Percentiles rank a stretch among this genome's conserved stretches.
Conservation (phyloP, 495 filamentous ascomycete species). For the Tuber borchii region DNA sequence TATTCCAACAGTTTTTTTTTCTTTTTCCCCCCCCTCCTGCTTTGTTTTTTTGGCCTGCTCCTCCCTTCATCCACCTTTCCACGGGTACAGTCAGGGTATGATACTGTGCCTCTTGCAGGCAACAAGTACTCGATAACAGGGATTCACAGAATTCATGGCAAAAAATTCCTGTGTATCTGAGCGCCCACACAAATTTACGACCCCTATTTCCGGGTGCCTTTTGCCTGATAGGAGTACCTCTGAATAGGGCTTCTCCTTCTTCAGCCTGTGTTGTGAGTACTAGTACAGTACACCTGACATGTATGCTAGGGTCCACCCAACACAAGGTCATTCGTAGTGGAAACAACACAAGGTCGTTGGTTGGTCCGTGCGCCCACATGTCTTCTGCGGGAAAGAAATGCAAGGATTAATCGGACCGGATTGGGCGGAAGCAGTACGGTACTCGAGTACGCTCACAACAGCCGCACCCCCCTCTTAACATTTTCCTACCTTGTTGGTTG, state of each 20-base stretch:
- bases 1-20: neutral
- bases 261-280: neutral
- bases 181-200: too few relatives aligned
- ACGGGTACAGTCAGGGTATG: neutral
- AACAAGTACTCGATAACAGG: too few relatives aligned
- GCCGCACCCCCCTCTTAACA: neutral
- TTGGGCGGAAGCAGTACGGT: neutral
- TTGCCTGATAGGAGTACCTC: neutral
- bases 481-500: neutral
- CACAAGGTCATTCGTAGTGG: neutral
- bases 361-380: neutral
- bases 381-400: neutral
- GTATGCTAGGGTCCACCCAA: neutral
- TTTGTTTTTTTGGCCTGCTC: neutral
- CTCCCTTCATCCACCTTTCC: neutral
- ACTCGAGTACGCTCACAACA: neutral
- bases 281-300: slow-evolving; percentile 6
- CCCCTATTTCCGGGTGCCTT: too few relatives aligned
- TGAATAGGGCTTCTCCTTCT: neutral
- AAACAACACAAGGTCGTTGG: neutral
- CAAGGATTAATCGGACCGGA: neutral
- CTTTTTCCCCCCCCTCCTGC: neutral
- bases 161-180: too few relatives aligned
- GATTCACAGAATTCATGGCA: too few relatives aligned
- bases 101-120: too few relatives aligned